phyloP scores from a whole-genome alignment of 306 rosid species.

The Abrus precatorius region DNA sequence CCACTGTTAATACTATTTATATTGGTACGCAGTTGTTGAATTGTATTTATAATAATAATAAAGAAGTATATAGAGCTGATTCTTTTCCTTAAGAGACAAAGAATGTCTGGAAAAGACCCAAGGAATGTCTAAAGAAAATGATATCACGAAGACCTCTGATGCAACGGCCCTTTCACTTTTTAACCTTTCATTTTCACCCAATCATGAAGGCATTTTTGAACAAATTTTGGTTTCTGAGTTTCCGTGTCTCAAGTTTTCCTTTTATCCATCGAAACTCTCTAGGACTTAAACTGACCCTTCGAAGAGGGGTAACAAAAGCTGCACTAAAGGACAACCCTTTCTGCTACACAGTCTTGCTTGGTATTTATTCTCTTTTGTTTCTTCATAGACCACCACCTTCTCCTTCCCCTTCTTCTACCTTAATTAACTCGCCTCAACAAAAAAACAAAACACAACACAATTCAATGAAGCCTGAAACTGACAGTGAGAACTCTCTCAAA shows the following conservation, averaged over 20 bases:
- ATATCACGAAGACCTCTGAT: constrained; percentile 49
- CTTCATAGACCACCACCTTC: constrained; percentile 42
- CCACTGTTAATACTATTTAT: neutral
- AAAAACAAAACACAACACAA: neutral
- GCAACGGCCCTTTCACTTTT: constrained; percentile 45
- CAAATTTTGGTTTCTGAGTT: constrained; percentile 57
- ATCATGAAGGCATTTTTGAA: constrained; percentile 74
- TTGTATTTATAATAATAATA: constrained; percentile 1
- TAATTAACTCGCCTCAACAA: neutral
- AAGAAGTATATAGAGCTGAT: constrained; percentile 24
- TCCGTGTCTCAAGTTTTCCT: constrained; percentile 63
- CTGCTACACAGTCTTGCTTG: constrained; percentile 59
- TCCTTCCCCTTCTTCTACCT: constrained; percentile 21
- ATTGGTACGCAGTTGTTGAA: neutral
- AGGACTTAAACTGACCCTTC: constrained; percentile 69
- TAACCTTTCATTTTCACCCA: constrained; percentile 75
- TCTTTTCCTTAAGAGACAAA: constrained; percentile 51
- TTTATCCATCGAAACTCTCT: constrained; percentile 67
- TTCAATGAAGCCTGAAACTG: constrained; percentile 44
- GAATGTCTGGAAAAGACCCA: constrained; percentile 67
- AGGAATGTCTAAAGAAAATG: constrained; percentile 67
- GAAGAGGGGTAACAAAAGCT: constrained; percentile 58
- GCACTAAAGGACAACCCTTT: constrained; percentile 67
- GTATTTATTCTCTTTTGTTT: constrained; percentile 73
- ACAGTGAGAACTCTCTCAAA: constrained; percentile 40